A percentile compares a stretch with the other conserved stretches of the same genome.
phyloP scores from a whole-genome alignment of 352 stramenopile genomes.

The Globisporangium heterothallicum region DNA sequence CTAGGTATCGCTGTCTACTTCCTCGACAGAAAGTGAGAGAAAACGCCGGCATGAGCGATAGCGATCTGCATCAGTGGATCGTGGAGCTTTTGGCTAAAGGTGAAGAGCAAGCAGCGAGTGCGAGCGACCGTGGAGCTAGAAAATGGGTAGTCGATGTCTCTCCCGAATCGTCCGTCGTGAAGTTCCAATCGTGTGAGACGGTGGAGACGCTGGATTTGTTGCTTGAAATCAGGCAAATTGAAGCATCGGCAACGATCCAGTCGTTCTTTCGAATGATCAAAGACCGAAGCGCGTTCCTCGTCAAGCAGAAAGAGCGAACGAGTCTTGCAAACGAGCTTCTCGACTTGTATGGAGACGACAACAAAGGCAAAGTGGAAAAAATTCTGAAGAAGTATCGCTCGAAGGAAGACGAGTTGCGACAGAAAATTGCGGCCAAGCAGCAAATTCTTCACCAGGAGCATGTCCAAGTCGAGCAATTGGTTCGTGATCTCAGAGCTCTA shows the following conservation, averaged over 20 bases:
- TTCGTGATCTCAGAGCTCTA: constrained; percentile 33
- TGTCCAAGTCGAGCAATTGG: constrained; percentile 21
- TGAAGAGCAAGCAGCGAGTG: neutral
- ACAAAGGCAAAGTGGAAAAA: constrained; percentile 27
- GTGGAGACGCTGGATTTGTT: constrained; percentile 38
- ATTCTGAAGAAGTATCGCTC: constrained; percentile 35
- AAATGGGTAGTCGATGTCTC: constrained; percentile 12
- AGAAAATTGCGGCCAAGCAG: constrained; percentile 32
- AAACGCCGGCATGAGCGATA: constrained; percentile 5
- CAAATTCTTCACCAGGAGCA: constrained; percentile 17
- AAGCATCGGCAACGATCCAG: constrained; percentile 30
- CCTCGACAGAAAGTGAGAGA: neutral
- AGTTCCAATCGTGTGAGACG: constrained; percentile 22
- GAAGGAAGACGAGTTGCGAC: constrained; percentile 32
- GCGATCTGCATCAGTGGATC: constrained; percentile 15
- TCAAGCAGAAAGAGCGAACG: constrained; percentile 22
- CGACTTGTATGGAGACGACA: constrained; percentile 30
- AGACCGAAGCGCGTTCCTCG: constrained; percentile 21
- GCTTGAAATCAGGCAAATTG: constrained; percentile 25
- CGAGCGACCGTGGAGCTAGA: neutral
- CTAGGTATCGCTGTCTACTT: constrained; percentile 27
- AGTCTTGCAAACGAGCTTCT: constrained; percentile 33
- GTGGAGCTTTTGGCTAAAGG: constrained; percentile 11
- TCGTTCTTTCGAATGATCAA: constrained; percentile 34
- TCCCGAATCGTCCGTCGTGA: constrained; percentile 13